These are phyloP conservation scores for Kregervanrija pseudodelftensis DNA, from an alignment of 805 yeast species.

Conservation along the genomic window DNA sequence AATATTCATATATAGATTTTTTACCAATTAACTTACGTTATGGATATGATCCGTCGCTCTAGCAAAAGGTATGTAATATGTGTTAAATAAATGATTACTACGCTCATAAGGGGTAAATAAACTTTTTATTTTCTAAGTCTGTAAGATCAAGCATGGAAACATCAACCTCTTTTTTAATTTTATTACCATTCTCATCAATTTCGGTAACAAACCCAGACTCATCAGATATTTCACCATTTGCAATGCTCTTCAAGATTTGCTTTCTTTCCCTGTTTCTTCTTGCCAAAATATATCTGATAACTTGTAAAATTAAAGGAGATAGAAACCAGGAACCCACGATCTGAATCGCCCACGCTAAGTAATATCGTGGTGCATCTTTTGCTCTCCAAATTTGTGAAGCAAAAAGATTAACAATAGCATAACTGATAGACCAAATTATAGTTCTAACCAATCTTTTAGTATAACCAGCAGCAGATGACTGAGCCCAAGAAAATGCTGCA, in stretches of 20 bases:
- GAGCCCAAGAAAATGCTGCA: slow-evolving; percentile 24
- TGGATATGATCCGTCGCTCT: too few relatives aligned
- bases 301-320: slow-evolving; percentile 35
- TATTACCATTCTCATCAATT: slow-evolving; percentile 25
- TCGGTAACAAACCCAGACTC: slow-evolving; percentile 5
- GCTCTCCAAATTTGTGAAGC: slow-evolving; percentile 48
- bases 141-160: slow-evolving; percentile 42
- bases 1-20: too few relatives aligned
- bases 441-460: slow-evolving; percentile 43
- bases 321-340: slow-evolving; percentile 38
- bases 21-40: too few relatives aligned
- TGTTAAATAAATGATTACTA: neutral
- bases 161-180: slow-evolving; percentile 26
- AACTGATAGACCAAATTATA: slow-evolving; percentile 37
- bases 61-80: too few relatives aligned
- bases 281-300: slow-evolving; percentile 37
- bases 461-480: slow-evolving; percentile 37
- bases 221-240: too few relatives aligned
- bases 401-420: slow-evolving; percentile 40
- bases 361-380: slow-evolving; percentile 38
- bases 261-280: slow-evolving; percentile 24
- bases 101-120: slow-evolving; percentile 37
- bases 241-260: too few relatives aligned
- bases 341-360: slow-evolving; percentile 44
- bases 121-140: slow-evolving; percentile 40